Evolutionary conservation across 305 asterid species (phyloP), one percentile per base, ranked within the genome.

Genomic region (Plantago rigida): DNA sequence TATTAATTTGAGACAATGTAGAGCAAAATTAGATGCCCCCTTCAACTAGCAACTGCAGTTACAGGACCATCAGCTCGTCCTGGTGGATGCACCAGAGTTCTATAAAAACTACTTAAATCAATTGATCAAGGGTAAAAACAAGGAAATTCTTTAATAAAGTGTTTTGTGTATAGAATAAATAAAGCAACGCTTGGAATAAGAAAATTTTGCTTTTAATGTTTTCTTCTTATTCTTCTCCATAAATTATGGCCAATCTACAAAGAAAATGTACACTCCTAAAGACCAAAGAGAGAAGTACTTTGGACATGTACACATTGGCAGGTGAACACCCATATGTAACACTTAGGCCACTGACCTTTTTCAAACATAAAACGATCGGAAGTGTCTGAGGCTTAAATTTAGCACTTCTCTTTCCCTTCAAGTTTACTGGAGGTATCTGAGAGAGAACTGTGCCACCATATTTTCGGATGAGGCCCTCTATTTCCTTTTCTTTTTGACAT

Each of bases 401-500:
- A 67, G 75, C 75, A 62, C 78, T 71, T 73, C 78, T 77, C 75
- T 76, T 85, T 78, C 76, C 77, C 72, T 71, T 73, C 17, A 66
- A 71, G 68, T 65, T 77, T 71, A 68, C 64, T 46, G 76, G 58
- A 24, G 94, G 96, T 47, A 82, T 72, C 73, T 85, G 87, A 60
- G 93, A 69, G 58, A 87, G 82, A 72, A 82, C 76, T 51, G 71
- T 47, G 68, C 96, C 96, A 66, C 96, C 94, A 62, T 78, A 72
- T 55, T 74, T 77, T 64, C 79, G 82, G 56, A 87, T 81, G 42
- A 83, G 78, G 66, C 77, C 80, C 64, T 79, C 87, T 56, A 82
- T 69, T 73, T 84, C 85, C 81, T 71, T 81, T 75, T 83, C 87
- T 78, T 77, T 86, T 62, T 60, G 76, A 64, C 65, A 68, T 65